A percentile compares a stretch with the other conserved stretches of the same genome.
Conservation (phyloP, 148 eudicot species). For the Vaccinium darrowii region DNA sequence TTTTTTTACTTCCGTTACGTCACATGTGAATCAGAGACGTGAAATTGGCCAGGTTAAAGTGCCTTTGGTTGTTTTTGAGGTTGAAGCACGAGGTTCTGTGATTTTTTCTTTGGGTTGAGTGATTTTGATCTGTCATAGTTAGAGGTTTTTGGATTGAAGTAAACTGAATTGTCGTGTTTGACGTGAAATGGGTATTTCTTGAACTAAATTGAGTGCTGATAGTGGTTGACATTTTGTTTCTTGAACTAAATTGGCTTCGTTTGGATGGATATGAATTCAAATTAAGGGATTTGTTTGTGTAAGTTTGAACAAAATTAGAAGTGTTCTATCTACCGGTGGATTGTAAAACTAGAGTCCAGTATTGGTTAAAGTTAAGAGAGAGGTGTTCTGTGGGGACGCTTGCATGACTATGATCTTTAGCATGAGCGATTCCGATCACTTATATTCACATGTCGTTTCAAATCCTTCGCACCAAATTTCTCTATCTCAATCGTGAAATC, state of each 20-base stretch:
- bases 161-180: not conserved
- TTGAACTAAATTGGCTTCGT: not conserved
- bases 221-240: not conserved
- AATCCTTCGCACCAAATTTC: not conserved
- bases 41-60: not conserved
- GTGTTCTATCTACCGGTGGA: not conserved
- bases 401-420: not conserved
- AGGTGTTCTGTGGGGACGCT: not conserved
- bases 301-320: not conserved
- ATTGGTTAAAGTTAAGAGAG: not conserved
- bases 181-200: slow-evolving; percentile 3
- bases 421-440: not conserved
- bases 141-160: not conserved
- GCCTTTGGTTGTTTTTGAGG: not conserved
- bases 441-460: not conserved
- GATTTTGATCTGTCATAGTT: not conserved
- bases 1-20: not conserved
- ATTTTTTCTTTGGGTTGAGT: not conserved
- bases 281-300: not conserved
- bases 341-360: not conserved
- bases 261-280: not conserved
- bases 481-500: not conserved
- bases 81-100: not conserved
- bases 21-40: not conserved
- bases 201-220: not conserved